These are phyloP conservation scores for Beauveria brongniartii DNA, from an alignment of 2,329 filamentous ascomycete genomes.

Conservation along the genomic window DNA sequence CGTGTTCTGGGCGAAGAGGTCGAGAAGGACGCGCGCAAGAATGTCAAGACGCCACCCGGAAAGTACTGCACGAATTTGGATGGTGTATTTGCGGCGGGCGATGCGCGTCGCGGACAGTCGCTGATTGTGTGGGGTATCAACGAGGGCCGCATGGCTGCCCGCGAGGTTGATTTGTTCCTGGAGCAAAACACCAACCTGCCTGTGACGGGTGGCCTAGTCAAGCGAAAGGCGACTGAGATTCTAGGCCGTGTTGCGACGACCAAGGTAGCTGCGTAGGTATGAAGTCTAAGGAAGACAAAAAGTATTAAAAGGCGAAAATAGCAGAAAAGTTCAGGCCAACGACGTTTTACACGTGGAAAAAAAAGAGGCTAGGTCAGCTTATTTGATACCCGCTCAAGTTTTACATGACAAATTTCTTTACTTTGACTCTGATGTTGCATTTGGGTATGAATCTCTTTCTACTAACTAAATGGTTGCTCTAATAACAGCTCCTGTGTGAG, in stretches of 20 bases:
- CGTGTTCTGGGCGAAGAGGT: constrained; percentile 80
- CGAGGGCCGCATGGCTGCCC: constrained; percentile 85
- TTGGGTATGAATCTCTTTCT: no score
- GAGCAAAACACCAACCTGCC: constrained; percentile 73
- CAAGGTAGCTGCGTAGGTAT: not conserved
- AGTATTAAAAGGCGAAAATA: not conserved
- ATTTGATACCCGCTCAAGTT: not conserved
- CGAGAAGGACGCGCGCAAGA: constrained; percentile 88
- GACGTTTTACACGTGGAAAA: no score
- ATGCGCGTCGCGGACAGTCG: constrained; percentile 90
- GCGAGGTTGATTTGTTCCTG: constrained; percentile 85
- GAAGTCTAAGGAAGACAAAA: not conserved
- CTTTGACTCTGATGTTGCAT: no score
- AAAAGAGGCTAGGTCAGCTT: not conserved
- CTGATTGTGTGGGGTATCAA: constrained; percentile 99
- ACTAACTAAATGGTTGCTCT: no score
- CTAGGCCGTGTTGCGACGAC: constrained; percentile 29
- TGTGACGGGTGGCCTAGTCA: constrained; percentile 87
- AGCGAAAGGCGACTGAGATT: constrained; percentile 68
- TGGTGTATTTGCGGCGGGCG: constrained; percentile 88
- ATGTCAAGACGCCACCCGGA: constrained; percentile 85
- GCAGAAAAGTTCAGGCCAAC: not conserved
- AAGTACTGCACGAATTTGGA: constrained; percentile 83
- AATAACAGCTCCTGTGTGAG: no score
- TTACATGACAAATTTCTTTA: no score